Evolutionary conservation across 2,329 filamentous ascomycete genomes (phyloP), one percentile per base, ranked within the genome.

Genomic region (Neurospora sp.): DNA sequence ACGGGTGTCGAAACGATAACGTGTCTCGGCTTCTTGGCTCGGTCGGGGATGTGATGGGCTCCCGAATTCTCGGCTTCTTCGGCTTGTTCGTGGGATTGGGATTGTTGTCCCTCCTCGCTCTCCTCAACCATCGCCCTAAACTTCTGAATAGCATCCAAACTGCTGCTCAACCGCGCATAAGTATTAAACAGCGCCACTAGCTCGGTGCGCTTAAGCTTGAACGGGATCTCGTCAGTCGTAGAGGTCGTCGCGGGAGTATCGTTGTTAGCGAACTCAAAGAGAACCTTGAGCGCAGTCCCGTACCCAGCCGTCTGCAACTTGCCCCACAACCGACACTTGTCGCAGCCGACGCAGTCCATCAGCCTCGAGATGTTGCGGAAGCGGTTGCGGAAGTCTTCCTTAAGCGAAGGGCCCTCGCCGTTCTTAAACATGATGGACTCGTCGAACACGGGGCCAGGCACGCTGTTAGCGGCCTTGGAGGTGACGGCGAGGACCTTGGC

Each of bases 261-360:
- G 74, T 82, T 85, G 70, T 87, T 86, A 76, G 97, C 93, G 73
- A 93, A 96, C 80, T 99, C 96, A 76, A 99, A 99, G 1, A 99
- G 86, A 4, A 99, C 91, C 82, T 99, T 99, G 73, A 99, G 83
- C 0, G 96, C 96, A 0, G 96, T 93, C 67, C 96, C 96, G 78
- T 97, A 98, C 2, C 96, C 96, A 13, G 92, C 92, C 0, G 93
- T 97, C 82, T 99, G 96, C 43, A 99, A 82, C 82, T 99, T 99
- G 67, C 96, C 96, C 96, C 96, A 99, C 2, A 99, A 89, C 9
- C 96, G 90, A 81, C 96, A 99, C 83, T 99, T 99, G 82, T 99
- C 96, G 80, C 96, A 99, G 66, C 96, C 96, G 23, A 98, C 95
- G 75, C 96, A 99, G 80, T 99, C 96, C 96, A 99, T 99, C 73